Evolutionary conservation across 2,329 filamentous ascomycete genomes (phyloP).

Genomic region (Claviceps arundinis): DNA sequence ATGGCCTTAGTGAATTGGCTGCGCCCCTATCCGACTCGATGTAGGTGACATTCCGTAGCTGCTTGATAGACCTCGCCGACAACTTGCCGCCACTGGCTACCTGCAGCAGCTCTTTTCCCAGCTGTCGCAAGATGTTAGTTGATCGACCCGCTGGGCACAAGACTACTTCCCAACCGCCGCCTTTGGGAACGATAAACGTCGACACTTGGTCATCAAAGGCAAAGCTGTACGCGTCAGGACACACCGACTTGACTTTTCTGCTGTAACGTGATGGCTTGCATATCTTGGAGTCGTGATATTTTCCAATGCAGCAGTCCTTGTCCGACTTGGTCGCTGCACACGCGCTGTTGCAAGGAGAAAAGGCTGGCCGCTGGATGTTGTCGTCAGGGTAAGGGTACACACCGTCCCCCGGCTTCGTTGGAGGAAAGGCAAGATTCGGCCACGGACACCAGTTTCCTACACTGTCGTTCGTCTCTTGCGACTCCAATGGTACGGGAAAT

Average conservation of each 20-base stretch:
- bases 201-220: conserved; percentile 47
- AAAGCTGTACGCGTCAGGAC: conserved; percentile 75
- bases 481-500: conserved; percentile 56
- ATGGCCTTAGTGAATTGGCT: conserved; percentile 11
- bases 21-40: conserved; percentile 18
- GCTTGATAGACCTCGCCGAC: conserved; percentile 17
- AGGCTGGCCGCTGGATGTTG: conserved; percentile 53
- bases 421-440: conserved; percentile 57
- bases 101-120: conserved; percentile 34
- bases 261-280: conserved; percentile 60
- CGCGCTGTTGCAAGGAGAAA: conserved; percentile 66
- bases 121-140: conserved; percentile 42
- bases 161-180: conserved; percentile 65
- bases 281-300: conserved; percentile 46
- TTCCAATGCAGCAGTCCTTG: conserved; percentile 63
- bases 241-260: conserved; percentile 56
- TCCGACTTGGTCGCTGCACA: conserved; percentile 56
- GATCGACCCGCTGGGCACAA: conserved; percentile 57
- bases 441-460: conserved; percentile 67
- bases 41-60: conserved; percentile 22
- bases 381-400: conserved; percentile 73
- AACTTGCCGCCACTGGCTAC: conserved; percentile 31
- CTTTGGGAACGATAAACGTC: conserved; percentile 49
- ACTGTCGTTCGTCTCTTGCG: conserved; percentile 38
- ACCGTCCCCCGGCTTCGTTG: conserved; percentile 57